phyloP scores from a whole-genome alignment of 169 alveolate genomes.

The Eimeria nieschulzi region DNA sequence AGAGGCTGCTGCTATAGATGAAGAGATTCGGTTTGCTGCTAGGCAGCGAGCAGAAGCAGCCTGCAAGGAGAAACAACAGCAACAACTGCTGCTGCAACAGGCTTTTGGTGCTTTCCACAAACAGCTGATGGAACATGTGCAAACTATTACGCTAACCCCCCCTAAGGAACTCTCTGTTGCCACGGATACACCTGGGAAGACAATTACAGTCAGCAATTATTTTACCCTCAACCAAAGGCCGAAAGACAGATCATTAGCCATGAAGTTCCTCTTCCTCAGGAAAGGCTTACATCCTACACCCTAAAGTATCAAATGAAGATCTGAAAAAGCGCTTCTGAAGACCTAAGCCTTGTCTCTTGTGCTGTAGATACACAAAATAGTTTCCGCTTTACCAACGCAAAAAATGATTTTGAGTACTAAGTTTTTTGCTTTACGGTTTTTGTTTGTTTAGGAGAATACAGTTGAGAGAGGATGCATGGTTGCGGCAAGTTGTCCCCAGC shows the following conservation, averaged over 20 bases:
- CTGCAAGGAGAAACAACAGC: conserved; percentile 10
- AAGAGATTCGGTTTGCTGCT: not conserved
- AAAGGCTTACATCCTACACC: not conserved
- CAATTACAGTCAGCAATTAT: conserved; percentile 8
- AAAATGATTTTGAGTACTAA: no score
- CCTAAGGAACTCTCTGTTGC: conserved; percentile 46
- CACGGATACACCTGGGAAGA: conserved; percentile 23
- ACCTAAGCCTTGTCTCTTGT: no score
- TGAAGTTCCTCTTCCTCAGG: conserved; percentile 33
- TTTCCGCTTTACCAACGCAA: no score
- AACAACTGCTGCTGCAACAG: conserved; percentile 48
- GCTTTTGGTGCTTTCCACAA: conserved; percentile 42
- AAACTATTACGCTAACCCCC: conserved; percentile 21
- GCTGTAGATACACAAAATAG: no score
- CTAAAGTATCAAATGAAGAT: no score
- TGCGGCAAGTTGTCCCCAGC: not conserved
- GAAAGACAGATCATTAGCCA: conserved; percentile 12
- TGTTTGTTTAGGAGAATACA: conserved; percentile 33
- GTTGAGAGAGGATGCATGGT: conserved; percentile 45
- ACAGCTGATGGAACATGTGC: conserved; percentile 39
- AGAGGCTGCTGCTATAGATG: conserved; percentile 43
- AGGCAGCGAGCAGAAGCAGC: conserved; percentile 21
- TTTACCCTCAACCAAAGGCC: conserved; percentile 13
- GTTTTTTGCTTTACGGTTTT: no score
- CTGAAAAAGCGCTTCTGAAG: no score